Evolutionary conservation across 2,329 filamentous ascomycete genomes (phyloP).

Genomic region (Endoconidiophora laricicola): DNA sequence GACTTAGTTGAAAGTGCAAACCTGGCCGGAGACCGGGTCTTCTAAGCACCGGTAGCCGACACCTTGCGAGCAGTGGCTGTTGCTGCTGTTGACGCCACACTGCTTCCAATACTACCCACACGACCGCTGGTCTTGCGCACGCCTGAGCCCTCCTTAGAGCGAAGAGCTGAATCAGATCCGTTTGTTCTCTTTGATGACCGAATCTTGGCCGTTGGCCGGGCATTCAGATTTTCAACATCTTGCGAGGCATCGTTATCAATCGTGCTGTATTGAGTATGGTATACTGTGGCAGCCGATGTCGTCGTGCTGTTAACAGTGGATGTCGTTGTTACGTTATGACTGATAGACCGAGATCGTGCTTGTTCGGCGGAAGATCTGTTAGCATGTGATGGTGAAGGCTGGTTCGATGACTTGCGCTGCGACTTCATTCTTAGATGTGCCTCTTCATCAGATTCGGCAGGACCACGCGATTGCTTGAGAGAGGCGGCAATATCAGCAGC

Average conservation of each 20-base stretch:
- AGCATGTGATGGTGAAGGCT: constrained; percentile 8
- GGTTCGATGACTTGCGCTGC: constrained; percentile 40
- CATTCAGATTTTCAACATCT: constrained; percentile 54
- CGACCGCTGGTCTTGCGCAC: constrained; percentile 52
- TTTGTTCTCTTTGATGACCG: constrained; percentile 10
- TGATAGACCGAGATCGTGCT: constrained; percentile 40
- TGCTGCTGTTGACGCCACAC: constrained; percentile 19
- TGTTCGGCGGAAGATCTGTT: constrained; percentile 6
- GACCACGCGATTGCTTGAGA: constrained; percentile 43
- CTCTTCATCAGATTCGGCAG: constrained; percentile 54
- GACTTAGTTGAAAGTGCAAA: constrained; percentile 14
- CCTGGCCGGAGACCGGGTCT: constrained; percentile 13
- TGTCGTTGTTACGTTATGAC: constrained; percentile 35
- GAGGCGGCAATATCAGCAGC: constrained; percentile 45
- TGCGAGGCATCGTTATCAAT: constrained; percentile 53
- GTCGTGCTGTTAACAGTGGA: constrained; percentile 29
- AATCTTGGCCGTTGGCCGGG: constrained; percentile 15
- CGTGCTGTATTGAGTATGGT: constrained; percentile 25
- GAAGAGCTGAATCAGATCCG: constrained; percentile 28
- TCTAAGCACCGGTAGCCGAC: constrained; percentile 26
- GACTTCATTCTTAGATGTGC: constrained; percentile 58
- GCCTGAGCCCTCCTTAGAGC: constrained; percentile 34
- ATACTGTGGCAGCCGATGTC: constrained; percentile 30
- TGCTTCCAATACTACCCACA: constrained; percentile 38
- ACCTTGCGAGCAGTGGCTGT: constrained; percentile 36